Evolutionary conservation across 169 alveolate species (phyloP).

Genomic region (Plasmodium malariae): DNA sequence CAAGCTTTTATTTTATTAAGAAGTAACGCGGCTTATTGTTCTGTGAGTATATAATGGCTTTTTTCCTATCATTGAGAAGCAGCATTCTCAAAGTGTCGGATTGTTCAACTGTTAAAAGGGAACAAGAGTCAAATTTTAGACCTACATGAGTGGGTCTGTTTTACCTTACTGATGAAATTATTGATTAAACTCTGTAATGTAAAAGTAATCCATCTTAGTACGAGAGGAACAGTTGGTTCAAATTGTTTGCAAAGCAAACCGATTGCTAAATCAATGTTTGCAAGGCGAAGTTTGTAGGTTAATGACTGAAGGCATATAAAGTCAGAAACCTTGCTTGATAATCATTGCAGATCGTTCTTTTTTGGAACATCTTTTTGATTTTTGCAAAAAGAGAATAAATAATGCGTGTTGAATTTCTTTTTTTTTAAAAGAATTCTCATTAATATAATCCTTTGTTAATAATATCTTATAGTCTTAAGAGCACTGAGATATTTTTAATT

Average conservation of each 20-base stretch:
- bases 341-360: conserved; percentile 2
- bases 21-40: conserved; percentile 93
- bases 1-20: conserved; percentile 95
- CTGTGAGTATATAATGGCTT: conserved; percentile 88
- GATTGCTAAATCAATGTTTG: conserved; percentile 11
- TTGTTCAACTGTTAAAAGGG: conserved; percentile 85
- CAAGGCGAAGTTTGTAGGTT: conserved; percentile 90
- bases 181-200: conserved; percentile 52
- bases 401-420: no score
- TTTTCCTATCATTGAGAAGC: conserved; percentile 87
- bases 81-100: conserved; percentile 87
- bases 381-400: conserved; percentile 20
- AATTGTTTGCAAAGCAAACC: conserved; percentile 42
- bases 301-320: conserved; percentile 92
- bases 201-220: conserved; percentile 79
- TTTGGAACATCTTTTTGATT: conserved; percentile 4
- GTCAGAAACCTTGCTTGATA: conserved; percentile 88
- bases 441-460: no score
- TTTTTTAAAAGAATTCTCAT: background rate
- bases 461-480: background rate
- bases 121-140: conserved; percentile 89
- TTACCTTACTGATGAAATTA: conserved; percentile 91
- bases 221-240: conserved; percentile 62
- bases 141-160: conserved; percentile 95
- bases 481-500: background rate